Evolutionary conservation across 805 yeast species (phyloP), one percentile per base, ranked within the genome.

Genomic region (Suhomyces prunicola): DNA sequence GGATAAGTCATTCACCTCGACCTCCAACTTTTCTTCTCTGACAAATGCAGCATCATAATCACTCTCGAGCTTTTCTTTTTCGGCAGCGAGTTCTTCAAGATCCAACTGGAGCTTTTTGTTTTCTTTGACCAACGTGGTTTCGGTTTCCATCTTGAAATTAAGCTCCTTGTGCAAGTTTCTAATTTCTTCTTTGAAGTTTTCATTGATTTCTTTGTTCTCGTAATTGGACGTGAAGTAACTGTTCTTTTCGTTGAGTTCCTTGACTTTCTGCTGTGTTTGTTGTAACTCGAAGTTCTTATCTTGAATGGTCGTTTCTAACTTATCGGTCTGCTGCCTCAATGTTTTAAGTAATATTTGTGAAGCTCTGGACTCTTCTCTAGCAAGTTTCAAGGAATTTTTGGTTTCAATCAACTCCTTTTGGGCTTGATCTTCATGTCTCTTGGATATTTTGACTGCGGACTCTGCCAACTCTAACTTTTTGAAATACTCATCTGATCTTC

Each of bases 381-480:
- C 69, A 33, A 87, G 64, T 8, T 53, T 78, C 71, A 35, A 81
- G 68, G 59, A 86, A 47, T 56, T 67, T 51, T 57, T 65, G 9
- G 58, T 53, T 13, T 66, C 88, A 17, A 68, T 63, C 50, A 83
- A 68, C 55, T 89, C 90, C 46, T 73, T 72, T 47, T 68, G 70
- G 4, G 86, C 75, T 36, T 73, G 61, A 50, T 77, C 77, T 63
- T 87, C 92, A 10, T 85, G 82, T 59, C 88, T 73, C 58, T 81
- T 77, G 7, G 90, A 83, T 45, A 83, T 78, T 50, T 79, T 74
- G 1, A 87, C 82, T 5, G 89, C 87, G 47, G 85, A 77, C 63
- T 92, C 97, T 2, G 94, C 92, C 48, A 82, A 79, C 61, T 90
- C 96, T 24, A 91, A 73, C 61, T 88, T 88, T 53, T 77, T 76